Percentiles rank a stretch among this genome's conserved stretches.
Evolutionary conservation across 2,329 filamentous ascomycete species (phyloP).

Genomic region (Penicillium sp.): DNA sequence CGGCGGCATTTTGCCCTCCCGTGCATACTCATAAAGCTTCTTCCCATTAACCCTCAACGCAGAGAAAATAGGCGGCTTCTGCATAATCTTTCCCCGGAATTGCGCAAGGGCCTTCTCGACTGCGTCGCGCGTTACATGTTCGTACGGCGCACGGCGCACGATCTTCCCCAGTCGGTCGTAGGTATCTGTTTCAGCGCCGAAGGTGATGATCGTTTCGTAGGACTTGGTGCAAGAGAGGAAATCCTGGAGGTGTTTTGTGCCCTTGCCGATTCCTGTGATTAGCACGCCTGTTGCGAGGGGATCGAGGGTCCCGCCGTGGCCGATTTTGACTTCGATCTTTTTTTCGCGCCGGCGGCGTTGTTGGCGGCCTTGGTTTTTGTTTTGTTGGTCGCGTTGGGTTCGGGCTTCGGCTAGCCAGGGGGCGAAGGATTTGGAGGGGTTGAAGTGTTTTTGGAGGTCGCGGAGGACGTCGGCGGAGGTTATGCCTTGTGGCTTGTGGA

Average conservation of each 20-base stretch:
- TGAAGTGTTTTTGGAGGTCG: conserved; percentile 79
- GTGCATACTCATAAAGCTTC: conserved; percentile 90
- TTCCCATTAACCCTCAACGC: conserved; percentile 92
- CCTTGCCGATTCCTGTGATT: conserved; percentile 79
- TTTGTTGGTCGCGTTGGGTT: conserved; percentile 54
- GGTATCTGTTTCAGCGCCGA: conserved; percentile 87
- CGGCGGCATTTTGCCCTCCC: conserved; percentile 81
- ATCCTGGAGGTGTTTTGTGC: conserved; percentile 73
- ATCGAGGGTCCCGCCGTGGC: conserved; percentile 92
- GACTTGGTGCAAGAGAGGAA: conserved; percentile 89
- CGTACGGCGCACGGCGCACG: conserved; percentile 68
- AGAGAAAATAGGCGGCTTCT: conserved; percentile 88
- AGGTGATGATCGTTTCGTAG: conserved; percentile 85
- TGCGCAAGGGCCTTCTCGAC: conserved; percentile 71
- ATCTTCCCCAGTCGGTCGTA: conserved; percentile 87
- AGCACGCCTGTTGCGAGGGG: conserved; percentile 90
- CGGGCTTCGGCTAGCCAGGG: conserved; percentile 68
- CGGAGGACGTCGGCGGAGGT: conserved; percentile 89
- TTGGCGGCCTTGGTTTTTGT: conserved; percentile 53
- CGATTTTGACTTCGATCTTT: conserved; percentile 77
- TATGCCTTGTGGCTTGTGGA: conserved; percentile 85
- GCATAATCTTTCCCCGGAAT: conserved; percentile 80
- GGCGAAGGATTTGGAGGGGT: conserved; percentile 72
- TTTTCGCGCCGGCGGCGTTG: conserved; percentile 54
- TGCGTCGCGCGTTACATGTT: conserved; percentile 72